Conservation (phyloP, 345 rosid genomes). For the Eucalyptus cloeziana region DNA sequence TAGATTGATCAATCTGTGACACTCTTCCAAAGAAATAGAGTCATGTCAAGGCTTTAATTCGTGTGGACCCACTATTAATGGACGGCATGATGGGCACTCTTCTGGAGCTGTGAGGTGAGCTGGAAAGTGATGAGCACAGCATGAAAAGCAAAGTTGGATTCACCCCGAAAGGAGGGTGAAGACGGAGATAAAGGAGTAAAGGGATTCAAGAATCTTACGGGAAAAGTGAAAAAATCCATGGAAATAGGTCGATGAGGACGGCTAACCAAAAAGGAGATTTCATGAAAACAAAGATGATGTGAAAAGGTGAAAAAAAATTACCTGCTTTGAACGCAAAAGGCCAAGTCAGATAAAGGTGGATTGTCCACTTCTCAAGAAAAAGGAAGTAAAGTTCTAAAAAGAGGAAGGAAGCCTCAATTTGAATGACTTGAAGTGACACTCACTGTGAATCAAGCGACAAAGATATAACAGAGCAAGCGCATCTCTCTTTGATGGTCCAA, state of each 20-base stretch:
- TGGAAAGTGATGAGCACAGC: neutral
- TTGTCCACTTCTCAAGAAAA: neutral
- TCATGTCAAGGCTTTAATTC: neutral
- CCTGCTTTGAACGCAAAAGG: neutral
- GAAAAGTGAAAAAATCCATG: neutral
- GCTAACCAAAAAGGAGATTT: neutral
- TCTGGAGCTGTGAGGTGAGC: neutral
- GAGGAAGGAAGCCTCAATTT: neutral
- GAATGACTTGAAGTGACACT: neutral
- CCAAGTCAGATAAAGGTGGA: neutral
- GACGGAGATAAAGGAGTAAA: too few species aligned
- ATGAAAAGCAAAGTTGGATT: neutral
- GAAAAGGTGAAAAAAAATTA: neutral
- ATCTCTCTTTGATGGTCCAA: neutral
- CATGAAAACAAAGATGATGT: neutral
- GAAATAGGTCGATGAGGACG: neutral
- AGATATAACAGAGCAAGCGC: neutral
- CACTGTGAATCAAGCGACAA: neutral
- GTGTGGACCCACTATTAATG: neutral
- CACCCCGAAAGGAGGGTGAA: too few species aligned
- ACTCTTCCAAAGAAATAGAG: neutral
- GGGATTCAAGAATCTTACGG: neutral
- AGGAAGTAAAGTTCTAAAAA: neutral
- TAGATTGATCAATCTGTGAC: accelerated
- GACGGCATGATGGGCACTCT: neutral